Conservation (phyloP, 345 rosid species). For the Conringia planisiliqua region DNA sequence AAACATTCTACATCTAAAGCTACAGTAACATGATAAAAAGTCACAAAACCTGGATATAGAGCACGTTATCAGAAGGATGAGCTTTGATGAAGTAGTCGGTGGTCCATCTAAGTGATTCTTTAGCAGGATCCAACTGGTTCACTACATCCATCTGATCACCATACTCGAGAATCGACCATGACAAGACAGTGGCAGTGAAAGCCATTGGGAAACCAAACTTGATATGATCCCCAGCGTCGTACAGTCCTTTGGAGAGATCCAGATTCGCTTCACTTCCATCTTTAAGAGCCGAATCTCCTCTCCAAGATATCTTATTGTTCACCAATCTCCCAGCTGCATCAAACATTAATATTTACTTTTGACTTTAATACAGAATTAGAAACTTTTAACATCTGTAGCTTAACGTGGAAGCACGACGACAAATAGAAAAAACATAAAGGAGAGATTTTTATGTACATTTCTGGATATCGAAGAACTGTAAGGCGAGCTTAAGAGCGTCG, state of each 20-base stretch:
- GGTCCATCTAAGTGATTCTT: conserved; percentile 76
- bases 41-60: conserved; percentile 67
- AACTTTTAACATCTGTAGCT: too few relatives aligned
- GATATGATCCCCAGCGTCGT: conserved; percentile 93
- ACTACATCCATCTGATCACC: conserved; percentile 85
- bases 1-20: too few relatives aligned
- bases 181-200: conserved; percentile 76
- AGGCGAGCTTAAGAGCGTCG: conserved; percentile 71
- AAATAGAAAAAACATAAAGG: neutral
- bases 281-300: conserved; percentile 80
- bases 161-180: conserved; percentile 97
- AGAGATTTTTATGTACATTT: conserved; percentile 47
- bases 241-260: conserved; percentile 86
- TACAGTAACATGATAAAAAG: neutral
- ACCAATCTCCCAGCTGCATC: conserved; percentile 72
- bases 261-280: conserved; percentile 66
- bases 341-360: neutral
- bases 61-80: conserved; percentile 66
- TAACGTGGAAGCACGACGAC: conserved; percentile 9
- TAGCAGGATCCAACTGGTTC: conserved; percentile 58
- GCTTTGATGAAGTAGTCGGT: conserved; percentile 85
- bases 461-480: conserved; percentile 89
- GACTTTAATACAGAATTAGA: neutral
- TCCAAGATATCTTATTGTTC: conserved; percentile 69
- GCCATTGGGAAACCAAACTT: conserved; percentile 98